Base-by-base conservation (phyloP, 805 yeast genomes). In the Candida boidinii region DNA sequence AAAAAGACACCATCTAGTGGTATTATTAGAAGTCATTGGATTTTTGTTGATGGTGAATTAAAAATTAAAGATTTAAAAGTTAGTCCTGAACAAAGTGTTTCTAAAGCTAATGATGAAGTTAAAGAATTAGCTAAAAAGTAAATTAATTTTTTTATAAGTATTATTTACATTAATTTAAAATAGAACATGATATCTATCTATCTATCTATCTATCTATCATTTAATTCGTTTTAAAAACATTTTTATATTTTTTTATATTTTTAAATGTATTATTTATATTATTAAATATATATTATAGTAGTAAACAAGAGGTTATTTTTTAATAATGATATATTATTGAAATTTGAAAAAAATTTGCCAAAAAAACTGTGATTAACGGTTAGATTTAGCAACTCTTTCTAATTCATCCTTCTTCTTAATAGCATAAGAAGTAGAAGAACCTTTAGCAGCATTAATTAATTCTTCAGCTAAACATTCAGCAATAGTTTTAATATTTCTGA, bases 351-450 rank as follows among this genome's bases (percentile, higher is more conserved):
- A 19, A 19, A 7, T 7, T 19, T 7, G 8, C 6, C 21, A 19
- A 19, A 19, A 7, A 19, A 19, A 19, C 9, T 29, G 20, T 17
- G n/a, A 25, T 82, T 92, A 92, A 87, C 99, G 98, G 95, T 92
- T 92, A 69, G 98, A 90, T 77, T 92, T 92, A 68, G 99, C 99
- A 72, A 92, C 99, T 84, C 99, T 95, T 82, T 92, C 99, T 70
- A 92, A 84, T 81, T 92, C 99, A 72, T 92, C 99, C 95, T 92
- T 92, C 98, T 92, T 92, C 94, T 92, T 92, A 78, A 92, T 94
- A 60, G 98, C 98, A 70, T 88, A 94, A 64, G 98, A 92, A 70
- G 96, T 94, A 54, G 99, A 88, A 61, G 98, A 92, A 73, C 97
- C 97, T 82, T 92, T 92, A 64, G 94, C 98, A 62, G 99, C 99